Conservation (phyloP, 345 rosid species). For the Gossypium bickii region DNA sequence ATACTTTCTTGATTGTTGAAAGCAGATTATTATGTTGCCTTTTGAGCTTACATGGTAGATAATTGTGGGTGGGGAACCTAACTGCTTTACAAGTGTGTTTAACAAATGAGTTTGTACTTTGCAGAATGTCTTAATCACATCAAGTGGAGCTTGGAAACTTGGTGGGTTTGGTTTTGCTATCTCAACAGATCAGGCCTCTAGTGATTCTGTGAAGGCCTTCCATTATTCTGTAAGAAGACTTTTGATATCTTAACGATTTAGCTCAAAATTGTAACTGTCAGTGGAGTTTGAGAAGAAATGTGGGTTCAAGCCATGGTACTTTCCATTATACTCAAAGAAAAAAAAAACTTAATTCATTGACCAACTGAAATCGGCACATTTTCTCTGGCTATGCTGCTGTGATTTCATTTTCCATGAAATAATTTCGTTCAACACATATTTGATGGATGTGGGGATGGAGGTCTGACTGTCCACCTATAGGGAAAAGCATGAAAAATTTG, state of each 20-base stretch:
- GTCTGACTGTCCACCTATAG: neutral
- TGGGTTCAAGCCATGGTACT: neutral
- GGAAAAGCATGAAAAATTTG: neutral
- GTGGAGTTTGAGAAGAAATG: neutral
- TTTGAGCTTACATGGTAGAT: neutral
- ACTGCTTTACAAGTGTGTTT: neutral
- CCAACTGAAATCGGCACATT: neutral
- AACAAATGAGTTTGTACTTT: conserved; percentile 6
- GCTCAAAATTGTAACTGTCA: neutral
- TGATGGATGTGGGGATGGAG: neutral
- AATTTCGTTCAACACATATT: neutral
- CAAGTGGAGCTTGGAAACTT: conserved; percentile 96
- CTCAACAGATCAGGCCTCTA: conserved; percentile 54
- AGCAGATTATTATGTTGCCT: neutral
- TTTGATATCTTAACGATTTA: conserved; percentile 10
- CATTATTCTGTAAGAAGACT: conserved; percentile 79
- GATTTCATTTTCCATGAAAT: neutral
- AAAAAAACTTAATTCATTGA: neutral
- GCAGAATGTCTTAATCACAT: conserved; percentile 86
- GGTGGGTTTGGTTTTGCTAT: conserved; percentile 93
- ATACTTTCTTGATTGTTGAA: neutral
- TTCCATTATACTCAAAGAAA: neutral
- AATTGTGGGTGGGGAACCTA: neutral
- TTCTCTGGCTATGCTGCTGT: neutral
- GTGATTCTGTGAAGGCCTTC: conserved; percentile 58